Evolutionary conservation across 805 yeast species (phyloP), one percentile per base, ranked within the genome.

Genomic region (Komagataella phaffii): DNA sequence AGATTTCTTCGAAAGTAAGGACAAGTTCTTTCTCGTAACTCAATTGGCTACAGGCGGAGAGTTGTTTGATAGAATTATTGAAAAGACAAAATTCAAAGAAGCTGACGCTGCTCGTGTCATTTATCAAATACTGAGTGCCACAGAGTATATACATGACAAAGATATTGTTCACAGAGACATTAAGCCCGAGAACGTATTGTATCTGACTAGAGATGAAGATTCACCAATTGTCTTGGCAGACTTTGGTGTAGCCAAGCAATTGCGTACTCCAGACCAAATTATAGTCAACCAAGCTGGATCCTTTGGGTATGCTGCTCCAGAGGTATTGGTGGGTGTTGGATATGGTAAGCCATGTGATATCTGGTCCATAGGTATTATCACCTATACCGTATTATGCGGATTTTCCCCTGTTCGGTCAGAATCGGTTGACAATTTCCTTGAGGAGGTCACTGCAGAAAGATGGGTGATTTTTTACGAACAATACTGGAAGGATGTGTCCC

Each of bases 11-110:
- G 97, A 91, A 69, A 79, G 88, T 24, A 85, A 79, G 64, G 96
- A 89, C 59, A 91, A 91, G 69, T 89, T 87, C 66, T 91, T 88
- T 63, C 84, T 91, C 53, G 96, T 88, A 17, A 91, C 97, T 2
- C 96, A 91, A 65, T 72, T 91, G 61, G 97, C 97, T 21, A 84
- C 89, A 1, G 99, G 99, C 30, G 99, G 99, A 50, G 99, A 91
- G 65, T 70, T 91, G 53, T 91, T 91, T 62, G 96, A 90, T 55
- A 71, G 97, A 51, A 88, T 91, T 55, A 76, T 89, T 45, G 71
- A 79, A 49, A 73, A 81, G 59, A 96, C 97, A 12, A 76, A 82
- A 52, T 91, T 88, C 66, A 87, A 96, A 4, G 99, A 91, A 64
- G 74, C 73, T 55, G 96, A 90, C 64, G 98, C 97, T 1, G 82